Conservation (phyloP, 106 monocot genomes). For the Phalaenopsis aphrodite region DNA sequence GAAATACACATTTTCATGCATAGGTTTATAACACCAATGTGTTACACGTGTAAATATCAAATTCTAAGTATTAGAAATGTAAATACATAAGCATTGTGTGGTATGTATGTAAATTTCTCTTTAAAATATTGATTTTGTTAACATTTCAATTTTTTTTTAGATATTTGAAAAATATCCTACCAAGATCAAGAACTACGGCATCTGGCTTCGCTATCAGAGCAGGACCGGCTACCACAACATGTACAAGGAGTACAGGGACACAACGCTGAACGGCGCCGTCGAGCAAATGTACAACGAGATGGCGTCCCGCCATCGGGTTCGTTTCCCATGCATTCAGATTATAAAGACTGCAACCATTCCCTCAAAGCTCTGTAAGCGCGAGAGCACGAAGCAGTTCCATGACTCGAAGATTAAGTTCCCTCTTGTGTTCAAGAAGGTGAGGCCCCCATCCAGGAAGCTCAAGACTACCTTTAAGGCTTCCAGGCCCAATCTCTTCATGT, state of each 20-base stretch:
- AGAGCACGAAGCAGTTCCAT: slow-evolving; percentile 83
- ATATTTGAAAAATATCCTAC: slow-evolving; percentile 76
- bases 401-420: slow-evolving; percentile 78
- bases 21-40: no score
- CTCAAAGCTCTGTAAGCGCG: slow-evolving; percentile 69
- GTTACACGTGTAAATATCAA: no score
- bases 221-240: slow-evolving; percentile 87
- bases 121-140: no score
- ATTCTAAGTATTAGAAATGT: no score
- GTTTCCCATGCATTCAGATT: slow-evolving; percentile 74
- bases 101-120: background rate
- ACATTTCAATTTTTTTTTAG: slow-evolving; percentile 9
- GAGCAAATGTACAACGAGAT: slow-evolving; percentile 91
- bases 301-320: slow-evolving; percentile 79
- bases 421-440: slow-evolving; percentile 59
- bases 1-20: no score
- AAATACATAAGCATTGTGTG: no score
- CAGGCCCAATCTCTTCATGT: slow-evolving; percentile 66
- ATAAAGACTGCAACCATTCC: slow-evolving; percentile 78
- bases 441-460: slow-evolving; percentile 68
- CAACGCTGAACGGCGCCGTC: slow-evolving; percentile 69
- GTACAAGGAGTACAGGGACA: slow-evolving; percentile 90
- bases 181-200: slow-evolving; percentile 76
- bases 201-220: slow-evolving; percentile 85
- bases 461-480: slow-evolving; percentile 85